A percentile compares a stretch with the other conserved stretches of the same genome.
Evolutionary conservation across 148 eudicot genomes (phyloP).

Genomic region (Tetragonia tetragonoides): DNA sequence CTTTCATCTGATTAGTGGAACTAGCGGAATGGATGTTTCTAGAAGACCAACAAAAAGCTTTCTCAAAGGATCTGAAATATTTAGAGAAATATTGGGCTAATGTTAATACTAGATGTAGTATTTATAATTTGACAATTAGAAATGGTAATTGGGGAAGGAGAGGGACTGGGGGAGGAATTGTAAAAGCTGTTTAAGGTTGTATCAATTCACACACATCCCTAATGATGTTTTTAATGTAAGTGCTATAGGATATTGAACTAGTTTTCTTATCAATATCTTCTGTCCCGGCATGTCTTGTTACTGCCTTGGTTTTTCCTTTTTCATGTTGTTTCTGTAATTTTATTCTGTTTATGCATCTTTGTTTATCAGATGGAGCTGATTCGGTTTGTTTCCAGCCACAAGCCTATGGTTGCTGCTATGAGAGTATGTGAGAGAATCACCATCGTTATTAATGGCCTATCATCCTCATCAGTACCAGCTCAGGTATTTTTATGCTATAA

Average conservation of each 20-base stretch:
- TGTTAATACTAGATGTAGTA: too few species aligned
- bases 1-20: too few species aligned
- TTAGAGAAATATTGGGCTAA: too few species aligned
- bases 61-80: too few species aligned
- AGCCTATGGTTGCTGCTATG: conserved; percentile 74
- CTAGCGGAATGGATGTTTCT: too few species aligned
- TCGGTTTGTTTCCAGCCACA: conserved; percentile 62
- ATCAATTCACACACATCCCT: not conserved
- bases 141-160: too few species aligned
- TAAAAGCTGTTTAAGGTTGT: too few species aligned
- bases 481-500: conserved; percentile 51
- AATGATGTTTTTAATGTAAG: not conserved
- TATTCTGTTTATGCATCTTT: conserved; percentile 12
- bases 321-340: not conserved
- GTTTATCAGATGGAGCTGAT: conserved; percentile 79
- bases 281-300: not conserved
- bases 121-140: too few species aligned
- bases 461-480: conserved; percentile 53
- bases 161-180: too few species aligned
- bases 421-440: conserved; percentile 66
- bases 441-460: conserved; percentile 44
- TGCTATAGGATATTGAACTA: not conserved
- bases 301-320: not conserved
- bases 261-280: not conserved
- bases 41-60: too few species aligned